Evolutionary conservation across 108 stramenopile genomes (phyloP), one percentile per base, ranked within the genome.

Genomic region (Stephanodiscus triporus): DNA sequence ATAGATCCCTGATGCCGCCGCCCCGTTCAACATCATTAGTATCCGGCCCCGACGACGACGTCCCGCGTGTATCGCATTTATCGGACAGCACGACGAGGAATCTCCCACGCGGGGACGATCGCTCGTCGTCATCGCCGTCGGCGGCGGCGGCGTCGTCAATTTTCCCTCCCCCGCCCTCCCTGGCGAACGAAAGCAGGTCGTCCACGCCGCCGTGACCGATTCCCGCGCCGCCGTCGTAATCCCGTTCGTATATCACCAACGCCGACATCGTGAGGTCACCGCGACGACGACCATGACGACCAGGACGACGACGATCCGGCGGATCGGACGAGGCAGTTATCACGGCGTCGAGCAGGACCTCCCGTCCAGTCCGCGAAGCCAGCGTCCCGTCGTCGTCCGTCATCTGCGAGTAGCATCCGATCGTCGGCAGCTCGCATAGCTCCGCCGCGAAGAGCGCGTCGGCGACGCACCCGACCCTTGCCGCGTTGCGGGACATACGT

Each of bases 381-480:
- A 89, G 62, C 13, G 82, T 80, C 27, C 74, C 78, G 6, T 83
- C 74, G 2, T 75, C 73, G 29, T 54, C 78, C 6, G 29, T 60
- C 43, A 16, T 45, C 8, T 5, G 1, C 40, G 40, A 4, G 40
- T 40, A 5, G 40, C 50, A 24, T 62, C 26, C 9, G 3, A n/a
- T n/a, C n/a, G n/a, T n/a, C n/a, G 78, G 48, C 24, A 89, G 68
- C 76, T 92, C 94, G 26, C 89, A 84, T n/a, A 92, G 71, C 81
- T 95, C 94, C 42, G 88, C 87, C 8, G 89, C 87, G 32, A 80
- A 77, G 7, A 95, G 64, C 14, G 78, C 89, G 67, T 92, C 89
- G 22, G 91, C 91, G 24, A 86, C 70, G 29, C 87, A 85, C 43
- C 88, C 86, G 36, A 86, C 38, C 13, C 94, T 66, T 5, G 87